Conservation (phyloP, 2,329 filamentous ascomycete genomes). For the Bertia moriformis region DNA sequence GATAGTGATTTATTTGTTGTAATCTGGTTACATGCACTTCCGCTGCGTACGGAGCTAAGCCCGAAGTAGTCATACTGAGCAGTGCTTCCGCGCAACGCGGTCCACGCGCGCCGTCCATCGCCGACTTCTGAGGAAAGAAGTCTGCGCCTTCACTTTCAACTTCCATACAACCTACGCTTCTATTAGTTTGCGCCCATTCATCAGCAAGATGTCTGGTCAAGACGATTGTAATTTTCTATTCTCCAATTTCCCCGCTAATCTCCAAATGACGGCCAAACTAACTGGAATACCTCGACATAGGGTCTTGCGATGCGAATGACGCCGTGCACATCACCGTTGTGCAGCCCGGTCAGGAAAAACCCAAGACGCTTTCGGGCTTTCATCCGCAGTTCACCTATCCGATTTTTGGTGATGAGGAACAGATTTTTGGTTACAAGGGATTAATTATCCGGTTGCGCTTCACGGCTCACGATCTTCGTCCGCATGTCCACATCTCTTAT, state of each 20-base stretch:
- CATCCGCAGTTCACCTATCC: slow-evolving; percentile 1
- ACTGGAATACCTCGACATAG: background rate
- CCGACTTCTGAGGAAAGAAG: no score
- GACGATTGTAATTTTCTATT: no score
- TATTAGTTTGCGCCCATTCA: no score
- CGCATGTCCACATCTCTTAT: slow-evolving; percentile 1
- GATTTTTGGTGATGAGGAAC: background rate
- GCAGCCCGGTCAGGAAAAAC: background rate
- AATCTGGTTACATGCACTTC: no score
- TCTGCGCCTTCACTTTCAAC: no score
- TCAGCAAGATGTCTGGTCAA: no score
- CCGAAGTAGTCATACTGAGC: background rate
- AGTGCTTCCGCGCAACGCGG: background rate
- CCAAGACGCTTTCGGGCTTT: background rate
- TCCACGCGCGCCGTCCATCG: background rate
- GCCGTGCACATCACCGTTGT: background rate
- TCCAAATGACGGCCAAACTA: no score
- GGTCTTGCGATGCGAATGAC: background rate
- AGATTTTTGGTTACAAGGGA: background rate
- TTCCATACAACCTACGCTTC: no score
- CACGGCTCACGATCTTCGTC: background rate
- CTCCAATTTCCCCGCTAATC: no score
- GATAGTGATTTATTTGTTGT: no score
- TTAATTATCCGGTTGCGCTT: background rate
- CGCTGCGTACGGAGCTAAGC: background rate